Percentiles rank a stretch among this genome's conserved stretches.
Conservation (phyloP, 192 early-diverging fungal species). For the Pecoramyces ruminantium region DNA sequence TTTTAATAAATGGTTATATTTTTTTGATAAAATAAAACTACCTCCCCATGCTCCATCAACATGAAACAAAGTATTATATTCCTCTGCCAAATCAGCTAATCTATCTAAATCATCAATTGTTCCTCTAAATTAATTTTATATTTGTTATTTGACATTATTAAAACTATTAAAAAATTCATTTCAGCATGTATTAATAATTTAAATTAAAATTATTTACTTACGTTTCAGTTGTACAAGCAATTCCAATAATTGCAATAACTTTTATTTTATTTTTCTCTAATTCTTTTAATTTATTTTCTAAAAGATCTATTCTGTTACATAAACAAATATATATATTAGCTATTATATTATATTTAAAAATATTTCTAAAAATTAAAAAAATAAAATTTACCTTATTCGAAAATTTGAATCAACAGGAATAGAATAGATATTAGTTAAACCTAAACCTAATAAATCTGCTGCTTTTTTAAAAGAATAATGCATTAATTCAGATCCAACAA, state of each 20-base stretch:
- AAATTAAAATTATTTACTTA: slow-evolving; percentile 1
- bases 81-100: slow-evolving; percentile 6
- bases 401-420: slow-evolving; percentile 22
- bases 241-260: slow-evolving; percentile 26
- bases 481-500: slow-evolving; percentile 25
- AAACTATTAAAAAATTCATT: too few relatives aligned
- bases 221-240: slow-evolving; percentile 34
- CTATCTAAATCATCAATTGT: slow-evolving; percentile 20
- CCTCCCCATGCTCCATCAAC: slow-evolving; percentile 44
- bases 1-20: slow-evolving; percentile 18
- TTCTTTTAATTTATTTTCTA: slow-evolving; percentile 14
- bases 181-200: neutral
- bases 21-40: slow-evolving; percentile 26
- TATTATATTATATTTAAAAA: too few relatives aligned
- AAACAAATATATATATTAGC: slow-evolving; percentile 1
- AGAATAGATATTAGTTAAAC: slow-evolving; percentile 23
- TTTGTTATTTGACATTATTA: neutral
- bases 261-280: slow-evolving; percentile 9
- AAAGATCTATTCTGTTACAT: slow-evolving; percentile 9
- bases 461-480: slow-evolving; percentile 46
- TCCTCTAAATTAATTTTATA: slow-evolving; percentile 9
- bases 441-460: slow-evolving; percentile 32
- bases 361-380: too few relatives aligned
- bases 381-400: slow-evolving; percentile 13
- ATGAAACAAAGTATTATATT: slow-evolving; percentile 25